phyloP scores from a whole-genome alignment of 2,329 filamentous ascomycete genomes.

The Akanthomyces uredinophilus region DNA sequence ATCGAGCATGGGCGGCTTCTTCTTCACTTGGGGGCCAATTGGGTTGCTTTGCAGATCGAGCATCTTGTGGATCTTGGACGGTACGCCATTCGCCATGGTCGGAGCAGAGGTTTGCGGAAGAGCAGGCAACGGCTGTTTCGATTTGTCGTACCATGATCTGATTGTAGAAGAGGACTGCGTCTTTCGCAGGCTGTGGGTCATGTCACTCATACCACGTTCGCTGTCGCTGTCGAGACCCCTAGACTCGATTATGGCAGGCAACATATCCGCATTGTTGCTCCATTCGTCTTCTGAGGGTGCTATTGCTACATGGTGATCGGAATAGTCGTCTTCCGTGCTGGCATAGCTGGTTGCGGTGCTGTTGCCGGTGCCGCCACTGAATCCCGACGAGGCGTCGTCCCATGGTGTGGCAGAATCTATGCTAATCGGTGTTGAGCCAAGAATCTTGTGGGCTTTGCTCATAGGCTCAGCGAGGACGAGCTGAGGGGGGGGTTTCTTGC shows the following conservation, averaged over 20 bases:
- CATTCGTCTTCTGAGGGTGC: conserved; percentile 26
- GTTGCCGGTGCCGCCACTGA: conserved; percentile 41
- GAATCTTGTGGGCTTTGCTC: conserved; percentile 48
- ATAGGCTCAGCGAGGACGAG: conserved; percentile 32
- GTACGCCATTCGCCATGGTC: conserved; percentile 52
- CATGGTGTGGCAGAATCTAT: conserved; percentile 36
- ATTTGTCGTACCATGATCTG: conserved; percentile 51
- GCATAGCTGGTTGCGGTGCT: conserved; percentile 31
- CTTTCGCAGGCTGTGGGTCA: conserved; percentile 39
- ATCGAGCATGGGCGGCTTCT: conserved; percentile 46
- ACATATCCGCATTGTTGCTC: conserved; percentile 44
- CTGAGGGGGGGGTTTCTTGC: conserved; percentile 34
- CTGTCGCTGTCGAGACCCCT: conserved; percentile 19
- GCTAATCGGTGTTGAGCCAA: conserved; percentile 42
- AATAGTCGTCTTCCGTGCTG: conserved; percentile 20
- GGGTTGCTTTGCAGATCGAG: conserved; percentile 39
- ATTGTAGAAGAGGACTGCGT: conserved; percentile 52
- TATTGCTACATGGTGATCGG: conserved; percentile 21
- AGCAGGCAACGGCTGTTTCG: conserved; percentile 50
- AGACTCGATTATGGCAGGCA: conserved; percentile 30
- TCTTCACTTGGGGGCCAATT: conserved; percentile 25
- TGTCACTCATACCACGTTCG: conserved; percentile 30
- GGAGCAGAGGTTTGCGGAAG: conserved; percentile 56
- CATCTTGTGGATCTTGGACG: conserved; percentile 41
- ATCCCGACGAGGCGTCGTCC: conserved; percentile 40